phyloP scores from a whole-genome alignment of 495 filamentous ascomycete genomes.

The Trichoderma orchidacearum region DNA sequence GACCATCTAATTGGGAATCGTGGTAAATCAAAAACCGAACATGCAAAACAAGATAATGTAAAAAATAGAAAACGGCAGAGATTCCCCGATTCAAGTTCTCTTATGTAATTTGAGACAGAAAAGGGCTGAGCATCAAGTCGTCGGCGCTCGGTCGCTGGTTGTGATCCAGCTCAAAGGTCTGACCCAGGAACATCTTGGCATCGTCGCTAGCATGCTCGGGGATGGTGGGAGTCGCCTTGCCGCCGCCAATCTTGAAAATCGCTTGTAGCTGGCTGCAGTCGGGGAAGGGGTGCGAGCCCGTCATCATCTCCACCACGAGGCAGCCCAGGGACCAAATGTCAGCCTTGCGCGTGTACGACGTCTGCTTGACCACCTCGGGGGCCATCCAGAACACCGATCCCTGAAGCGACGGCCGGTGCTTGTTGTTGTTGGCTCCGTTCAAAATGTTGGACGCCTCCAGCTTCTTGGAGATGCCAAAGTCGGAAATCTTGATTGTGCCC shows the following conservation, averaged over 20 bases:
- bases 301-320: slow-evolving; percentile 98
- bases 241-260: slow-evolving; percentile 94
- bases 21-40: background rate
- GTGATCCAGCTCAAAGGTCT: slow-evolving; percentile 92
- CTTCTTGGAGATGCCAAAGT: slow-evolving; percentile 98
- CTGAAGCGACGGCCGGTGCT: slow-evolving; percentile 82
- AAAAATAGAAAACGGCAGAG: background rate
- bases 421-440: slow-evolving; percentile 39
- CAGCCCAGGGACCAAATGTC: slow-evolving; percentile 98
- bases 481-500: slow-evolving; percentile 96
- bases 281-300: slow-evolving; percentile 88
- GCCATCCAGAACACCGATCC: slow-evolving; percentile 99
- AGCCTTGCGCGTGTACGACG: slow-evolving; percentile 96
- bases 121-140: slow-evolving; percentile 69
- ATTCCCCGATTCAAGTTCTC: background rate
- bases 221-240: slow-evolving; percentile 76
- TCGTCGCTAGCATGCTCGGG: slow-evolving; percentile 77
- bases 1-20: too few relatives aligned
- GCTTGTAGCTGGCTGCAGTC: slow-evolving; percentile 95
- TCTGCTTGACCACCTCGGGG: slow-evolving; percentile 94
- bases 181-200: slow-evolving; percentile 68
- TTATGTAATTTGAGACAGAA: slow-evolving; percentile 51
- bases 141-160: slow-evolving; percentile 84
- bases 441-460: slow-evolving; percentile 65
- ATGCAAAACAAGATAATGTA: too few relatives aligned